These are phyloP conservation scores for Blastocystis sp. DNA, from an alignment of 352 stramenopile genomes.

Conservation along the genomic window DNA sequence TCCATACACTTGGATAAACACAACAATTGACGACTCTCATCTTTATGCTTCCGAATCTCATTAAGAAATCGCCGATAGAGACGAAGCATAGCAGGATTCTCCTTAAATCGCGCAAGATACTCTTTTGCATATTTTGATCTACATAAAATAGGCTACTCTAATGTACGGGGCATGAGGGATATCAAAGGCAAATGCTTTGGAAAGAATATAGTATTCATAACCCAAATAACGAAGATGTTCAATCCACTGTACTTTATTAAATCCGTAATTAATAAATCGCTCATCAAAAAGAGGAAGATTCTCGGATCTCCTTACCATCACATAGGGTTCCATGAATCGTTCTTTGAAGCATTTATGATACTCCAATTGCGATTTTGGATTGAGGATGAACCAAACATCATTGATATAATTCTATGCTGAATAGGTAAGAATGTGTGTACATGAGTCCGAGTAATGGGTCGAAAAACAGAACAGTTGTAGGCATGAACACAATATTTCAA, in stretches of 20 bases:
- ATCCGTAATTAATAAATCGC: slow-evolving; percentile 68
- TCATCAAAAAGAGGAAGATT: slow-evolving; percentile 60
- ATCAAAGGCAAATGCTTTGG: slow-evolving; percentile 42
- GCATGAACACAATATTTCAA: neutral
- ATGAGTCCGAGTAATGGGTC: slow-evolving; percentile 22
- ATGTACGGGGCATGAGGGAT: slow-evolving; percentile 26
- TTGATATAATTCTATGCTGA: slow-evolving; percentile 57
- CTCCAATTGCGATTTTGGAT: neutral
- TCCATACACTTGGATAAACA: neutral
- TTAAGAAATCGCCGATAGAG: slow-evolving; percentile 8
- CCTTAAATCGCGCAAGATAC: neutral
- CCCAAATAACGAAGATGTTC: slow-evolving; percentile 53
- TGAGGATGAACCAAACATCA: slow-evolving; percentile 39
- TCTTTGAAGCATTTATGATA: slow-evolving; percentile 61
- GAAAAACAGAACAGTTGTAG: slow-evolving; percentile 42
- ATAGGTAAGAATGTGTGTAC: neutral
- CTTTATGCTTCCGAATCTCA: neutral
- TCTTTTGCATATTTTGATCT: slow-evolving; percentile 4
- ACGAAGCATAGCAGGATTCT: neutral
- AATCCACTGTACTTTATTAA: slow-evolving; percentile 62
- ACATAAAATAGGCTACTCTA: neutral
- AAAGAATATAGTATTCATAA: slow-evolving; percentile 31
- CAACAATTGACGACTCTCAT: slow-evolving; percentile 5
- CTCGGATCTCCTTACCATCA: slow-evolving; percentile 27
- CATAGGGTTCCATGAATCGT: slow-evolving; percentile 49